Evolutionary conservation across 371 early-diverging fungal genomes (phyloP), one percentile per base, ranked within the genome.

Genomic region (Mucor irregularis): DNA sequence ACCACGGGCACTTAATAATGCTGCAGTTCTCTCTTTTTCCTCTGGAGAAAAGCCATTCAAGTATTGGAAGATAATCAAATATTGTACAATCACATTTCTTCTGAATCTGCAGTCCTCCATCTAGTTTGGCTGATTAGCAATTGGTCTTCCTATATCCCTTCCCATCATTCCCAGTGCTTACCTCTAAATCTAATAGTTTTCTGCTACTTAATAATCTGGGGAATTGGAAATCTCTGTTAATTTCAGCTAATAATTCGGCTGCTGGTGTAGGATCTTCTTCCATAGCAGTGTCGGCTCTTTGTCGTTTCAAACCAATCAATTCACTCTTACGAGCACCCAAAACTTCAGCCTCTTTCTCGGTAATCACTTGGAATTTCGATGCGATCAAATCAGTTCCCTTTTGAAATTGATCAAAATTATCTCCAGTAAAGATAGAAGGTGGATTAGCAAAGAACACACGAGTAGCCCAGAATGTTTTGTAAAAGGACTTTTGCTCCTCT

Each of bases 11-110:
- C 67, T 43, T 24, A 77, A 43, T 34, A 71, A 38, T 5, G 58
- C 65, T 16, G 69, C 64, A 11, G 76, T 73, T 13, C 51, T 62
- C 22, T 79, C 74, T 31, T 70, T 71, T 40, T 75, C 76, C 9
- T 45, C 40, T 37, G 62, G 46, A 2, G 74, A 59, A 46, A 75
- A 75, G 1, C 74, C 65, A 30, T 73, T 60, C 5, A 84, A 74
- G 57, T 86, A 90, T 50, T 89, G 86, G 30, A 89, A 69, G 4
- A 91, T 67, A 21, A 92, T 89, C 30, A 90, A 56, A 31, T 87
- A 76, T 61, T 94, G 94, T 14, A 91, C 77, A 43, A 94, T 76
- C 14, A 92, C 82, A 58, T 89, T 91, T 31, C 92, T 84, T 52
- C 91, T 80, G 57, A 90, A 88, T 50, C 81, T 71, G 6, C 84